These are phyloP conservation scores for Suillus tomentosus DNA, from an alignment of 768 basidiomycete genomes.

Conservation along the genomic window DNA sequence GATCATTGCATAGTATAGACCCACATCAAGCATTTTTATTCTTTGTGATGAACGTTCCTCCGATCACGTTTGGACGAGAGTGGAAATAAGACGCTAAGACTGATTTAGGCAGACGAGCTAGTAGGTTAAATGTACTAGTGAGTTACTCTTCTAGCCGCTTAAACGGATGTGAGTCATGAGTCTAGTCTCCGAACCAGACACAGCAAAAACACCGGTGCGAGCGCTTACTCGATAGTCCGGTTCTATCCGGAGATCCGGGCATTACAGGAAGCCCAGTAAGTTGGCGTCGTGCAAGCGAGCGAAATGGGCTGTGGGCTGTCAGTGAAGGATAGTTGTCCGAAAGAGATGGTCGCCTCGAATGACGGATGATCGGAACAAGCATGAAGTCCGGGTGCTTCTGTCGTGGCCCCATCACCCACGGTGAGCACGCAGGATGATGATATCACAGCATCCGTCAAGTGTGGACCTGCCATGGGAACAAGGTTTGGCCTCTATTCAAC, in stretches of 20 bases:
- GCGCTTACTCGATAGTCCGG: neutral
- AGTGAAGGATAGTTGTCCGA: neutral
- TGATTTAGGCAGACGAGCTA: constrained; percentile 7
- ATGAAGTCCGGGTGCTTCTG: neutral
- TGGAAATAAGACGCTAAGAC: constrained; percentile 2
- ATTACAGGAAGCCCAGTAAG: neutral
- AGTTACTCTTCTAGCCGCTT: constrained; percentile 2
- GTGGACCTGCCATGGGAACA: constrained; percentile 9
- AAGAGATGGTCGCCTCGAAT: neutral
- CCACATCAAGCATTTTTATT: constrained; percentile 23
- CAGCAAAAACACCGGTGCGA: neutral
- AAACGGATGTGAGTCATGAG: neutral
- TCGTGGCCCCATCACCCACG: constrained; percentile 3
- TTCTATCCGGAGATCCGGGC: neutral
- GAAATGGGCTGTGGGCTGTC: neutral
- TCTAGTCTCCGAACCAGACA: neutral
- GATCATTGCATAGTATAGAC: constrained; percentile 21
- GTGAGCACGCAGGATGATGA: constrained; percentile 1
- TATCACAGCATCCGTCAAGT: constrained; percentile 1
- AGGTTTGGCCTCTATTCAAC: neutral
- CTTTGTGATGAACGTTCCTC: constrained; percentile 17
- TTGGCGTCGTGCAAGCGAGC: neutral
- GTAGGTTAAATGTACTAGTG: constrained; percentile 9
- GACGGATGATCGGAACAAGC: constrained; percentile 1
- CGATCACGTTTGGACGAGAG: constrained; percentile 15